Evolutionary conservation across 2,329 filamentous ascomycete species (phyloP).

Genomic region (Penicillium sp.): DNA sequence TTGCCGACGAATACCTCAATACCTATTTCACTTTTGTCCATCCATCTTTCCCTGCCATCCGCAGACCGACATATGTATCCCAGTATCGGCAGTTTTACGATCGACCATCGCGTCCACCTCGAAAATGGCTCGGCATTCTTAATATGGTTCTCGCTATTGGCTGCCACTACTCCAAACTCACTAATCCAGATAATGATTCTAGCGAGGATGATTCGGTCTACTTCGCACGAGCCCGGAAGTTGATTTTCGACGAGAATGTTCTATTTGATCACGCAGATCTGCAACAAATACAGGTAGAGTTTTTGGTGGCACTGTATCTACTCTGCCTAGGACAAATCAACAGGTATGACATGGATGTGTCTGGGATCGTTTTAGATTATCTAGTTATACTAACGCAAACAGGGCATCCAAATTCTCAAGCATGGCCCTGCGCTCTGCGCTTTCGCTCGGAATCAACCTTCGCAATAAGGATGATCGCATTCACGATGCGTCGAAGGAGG

Average conservation of each 20-base stretch:
- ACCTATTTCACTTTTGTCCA: conserved; percentile 47
- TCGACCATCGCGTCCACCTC: conserved; percentile 30
- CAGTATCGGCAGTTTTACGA: conserved; percentile 43
- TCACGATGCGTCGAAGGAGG: conserved; percentile 44
- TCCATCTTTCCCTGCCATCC: conserved; percentile 45
- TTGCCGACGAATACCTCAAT: conserved; percentile 44
- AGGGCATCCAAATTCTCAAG: conserved; percentile 48
- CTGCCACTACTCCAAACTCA: conserved; percentile 43
- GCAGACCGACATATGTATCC: conserved; percentile 40
- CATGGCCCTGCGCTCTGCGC: conserved; percentile 45
- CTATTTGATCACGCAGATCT: conserved; percentile 48
- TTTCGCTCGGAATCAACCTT: conserved; percentile 48
- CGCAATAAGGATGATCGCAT: conserved; percentile 41
- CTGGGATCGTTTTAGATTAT: too few species aligned
- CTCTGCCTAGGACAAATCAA: conserved; percentile 47
- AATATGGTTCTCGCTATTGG: conserved; percentile 53
- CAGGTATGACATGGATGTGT: conserved; percentile 29
- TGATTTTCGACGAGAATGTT: conserved; percentile 40
- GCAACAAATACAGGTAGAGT: conserved; percentile 49
- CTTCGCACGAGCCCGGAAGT: conserved; percentile 44
- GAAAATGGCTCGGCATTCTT: conserved; percentile 48
- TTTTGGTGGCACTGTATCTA: conserved; percentile 46
- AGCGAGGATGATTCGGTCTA: conserved; percentile 43
- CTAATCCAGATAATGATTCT: conserved; percentile 28
- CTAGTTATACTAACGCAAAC: not conserved